Conservation (phyloP, 1,139 yeast genomes). For the Lodderomyces margitis region DNA sequence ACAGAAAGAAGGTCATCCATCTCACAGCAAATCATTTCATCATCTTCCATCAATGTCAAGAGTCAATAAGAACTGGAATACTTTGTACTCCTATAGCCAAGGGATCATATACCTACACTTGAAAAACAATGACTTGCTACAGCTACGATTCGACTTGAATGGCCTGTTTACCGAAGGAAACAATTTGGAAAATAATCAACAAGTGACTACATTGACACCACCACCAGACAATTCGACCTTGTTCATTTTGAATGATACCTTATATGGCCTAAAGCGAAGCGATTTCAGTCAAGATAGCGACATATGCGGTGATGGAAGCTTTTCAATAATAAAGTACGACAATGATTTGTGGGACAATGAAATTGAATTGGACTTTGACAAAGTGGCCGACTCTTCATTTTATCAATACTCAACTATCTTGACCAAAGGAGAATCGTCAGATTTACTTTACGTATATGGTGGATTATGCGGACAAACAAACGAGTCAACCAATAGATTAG, state of each 20-base stretch:
- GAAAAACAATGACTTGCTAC: conserved; percentile 35
- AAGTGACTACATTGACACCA: conserved; percentile 20
- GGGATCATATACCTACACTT: conserved; percentile 38
- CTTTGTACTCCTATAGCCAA: conserved; percentile 35
- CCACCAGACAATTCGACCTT: conserved; percentile 37
- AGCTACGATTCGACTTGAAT: conserved; percentile 34
- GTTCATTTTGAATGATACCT: conserved; percentile 27
- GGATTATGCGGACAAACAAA: conserved; percentile 27
- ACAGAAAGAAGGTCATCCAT: no score
- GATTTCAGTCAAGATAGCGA: conserved; percentile 16
- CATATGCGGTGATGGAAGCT: conserved; percentile 28
- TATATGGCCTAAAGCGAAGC: conserved; percentile 26
- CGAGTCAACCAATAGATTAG: conserved; percentile 27
- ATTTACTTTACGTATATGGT: conserved; percentile 39
- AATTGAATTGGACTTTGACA: conserved; percentile 20
- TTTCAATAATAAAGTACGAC: conserved; percentile 27
- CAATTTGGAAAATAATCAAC: conserved; percentile 21
- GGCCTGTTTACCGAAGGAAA: conserved; percentile 20
- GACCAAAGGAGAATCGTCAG: conserved; percentile 23
- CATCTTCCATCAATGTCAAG: conserved; percentile 2
- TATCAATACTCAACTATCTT: conserved; percentile 33
- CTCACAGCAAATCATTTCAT: not conserved
- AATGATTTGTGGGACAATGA: conserved; percentile 25
- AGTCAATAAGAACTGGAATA: conserved; percentile 26
- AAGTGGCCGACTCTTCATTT: conserved; percentile 28